Conservation (phyloP, 352 stramenopile genomes). For the Phytophthora colocasiae region DNA sequence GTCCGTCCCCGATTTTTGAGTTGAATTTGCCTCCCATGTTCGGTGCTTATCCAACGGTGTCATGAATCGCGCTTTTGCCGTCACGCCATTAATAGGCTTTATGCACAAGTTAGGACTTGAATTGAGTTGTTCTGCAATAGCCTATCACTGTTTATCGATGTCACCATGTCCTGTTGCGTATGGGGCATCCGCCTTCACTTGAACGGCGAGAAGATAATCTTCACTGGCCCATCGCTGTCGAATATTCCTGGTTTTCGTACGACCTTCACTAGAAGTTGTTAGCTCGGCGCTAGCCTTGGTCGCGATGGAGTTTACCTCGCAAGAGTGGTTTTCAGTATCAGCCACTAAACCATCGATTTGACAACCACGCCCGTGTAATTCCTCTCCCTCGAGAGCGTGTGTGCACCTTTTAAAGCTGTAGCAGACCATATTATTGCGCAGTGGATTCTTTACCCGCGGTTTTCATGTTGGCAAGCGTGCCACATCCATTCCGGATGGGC, state of each 20-base stretch:
- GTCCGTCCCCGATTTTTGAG: too few relatives aligned
- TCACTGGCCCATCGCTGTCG: background rate
- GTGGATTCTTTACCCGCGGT: conserved; percentile 1
- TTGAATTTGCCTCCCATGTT: too few relatives aligned
- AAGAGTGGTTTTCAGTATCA: too few relatives aligned
- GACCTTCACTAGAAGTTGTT: too few relatives aligned
- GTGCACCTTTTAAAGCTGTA: background rate
- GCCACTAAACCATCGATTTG: too few relatives aligned
- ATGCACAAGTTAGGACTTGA: conserved; percentile 8
- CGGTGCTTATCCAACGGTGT: too few relatives aligned
- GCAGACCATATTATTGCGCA: conserved; percentile 1
- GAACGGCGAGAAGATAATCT: conserved; percentile 19
- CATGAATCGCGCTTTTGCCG: too few relatives aligned
- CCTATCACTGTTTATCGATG: conserved; percentile 8
- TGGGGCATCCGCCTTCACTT: conserved; percentile 11
- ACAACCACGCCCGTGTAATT: too few relatives aligned
- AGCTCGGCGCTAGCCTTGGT: too few relatives aligned
- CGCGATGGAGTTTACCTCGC: too few relatives aligned
- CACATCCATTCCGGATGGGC: background rate
- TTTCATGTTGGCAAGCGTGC: conserved; percentile 5
- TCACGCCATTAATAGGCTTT: conserved; percentile 2
- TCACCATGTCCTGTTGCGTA: conserved; percentile 2
- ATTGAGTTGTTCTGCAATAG: conserved; percentile 11
- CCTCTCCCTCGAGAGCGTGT: too few relatives aligned
- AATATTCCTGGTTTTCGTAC: too few relatives aligned